A percentile compares a stretch with the other conserved stretches of the same genome.
Conservation (phyloP, 257 asterid genomes). For the Phtheirospermum japonicum region DNA sequence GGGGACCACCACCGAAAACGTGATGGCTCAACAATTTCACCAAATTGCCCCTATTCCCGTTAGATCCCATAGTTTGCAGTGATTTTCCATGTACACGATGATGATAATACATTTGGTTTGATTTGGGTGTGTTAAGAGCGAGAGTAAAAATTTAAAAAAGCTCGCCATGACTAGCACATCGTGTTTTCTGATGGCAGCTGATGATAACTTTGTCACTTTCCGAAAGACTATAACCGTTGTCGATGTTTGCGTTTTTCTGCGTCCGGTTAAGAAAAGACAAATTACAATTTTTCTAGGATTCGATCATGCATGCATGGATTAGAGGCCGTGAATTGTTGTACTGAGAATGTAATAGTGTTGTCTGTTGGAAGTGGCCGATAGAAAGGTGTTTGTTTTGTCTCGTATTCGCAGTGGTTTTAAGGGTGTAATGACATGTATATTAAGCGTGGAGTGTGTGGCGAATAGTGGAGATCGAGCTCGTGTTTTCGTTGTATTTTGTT, state of each 20-base stretch:
- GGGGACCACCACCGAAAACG: slow-evolving; percentile 37
- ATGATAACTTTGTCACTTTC: background rate
- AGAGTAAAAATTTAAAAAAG: slow-evolving; percentile 24
- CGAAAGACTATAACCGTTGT: background rate
- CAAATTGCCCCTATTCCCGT: slow-evolving; percentile 44
- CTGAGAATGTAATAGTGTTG: too few species aligned
- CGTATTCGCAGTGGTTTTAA: background rate
- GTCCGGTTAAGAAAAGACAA: too few species aligned
- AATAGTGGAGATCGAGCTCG: slow-evolving; percentile 14
- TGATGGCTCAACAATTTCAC: slow-evolving; percentile 49
- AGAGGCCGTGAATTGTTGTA: too few species aligned
- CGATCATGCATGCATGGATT: too few species aligned
- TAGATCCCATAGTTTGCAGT: slow-evolving; percentile 33
- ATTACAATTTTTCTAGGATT: too few species aligned
- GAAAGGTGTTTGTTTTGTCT: background rate
- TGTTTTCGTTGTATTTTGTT: slow-evolving; percentile 23
- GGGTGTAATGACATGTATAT: slow-evolving; percentile 21
- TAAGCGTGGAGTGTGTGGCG: slow-evolving; percentile 5
- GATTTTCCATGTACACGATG: background rate
- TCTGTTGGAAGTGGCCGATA: too few species aligned
- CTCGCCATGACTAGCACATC: slow-evolving; percentile 58
- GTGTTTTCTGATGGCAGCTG: slow-evolving; percentile 18
- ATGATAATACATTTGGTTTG: background rate
- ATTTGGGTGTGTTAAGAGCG: slow-evolving; percentile 63
- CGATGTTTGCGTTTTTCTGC: background rate